Base-by-base conservation (phyloP, 805 yeast genomes). In the Candida ponderosae region DNA sequence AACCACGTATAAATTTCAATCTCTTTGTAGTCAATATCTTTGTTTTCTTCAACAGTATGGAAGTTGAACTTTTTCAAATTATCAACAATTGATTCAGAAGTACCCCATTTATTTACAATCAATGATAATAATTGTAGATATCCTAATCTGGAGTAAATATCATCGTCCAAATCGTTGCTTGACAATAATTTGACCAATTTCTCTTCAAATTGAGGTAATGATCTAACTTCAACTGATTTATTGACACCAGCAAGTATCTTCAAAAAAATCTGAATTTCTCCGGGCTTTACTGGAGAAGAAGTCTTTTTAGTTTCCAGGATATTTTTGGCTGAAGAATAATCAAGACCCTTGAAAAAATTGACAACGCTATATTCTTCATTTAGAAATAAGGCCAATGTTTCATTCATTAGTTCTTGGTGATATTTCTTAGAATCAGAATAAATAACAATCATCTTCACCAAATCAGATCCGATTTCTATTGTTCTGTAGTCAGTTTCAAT, bases 1-100 rank as follows among this genome's bases (percentile, higher is more conserved):
- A 79, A 57, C 96, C 96, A 88, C 3, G 80, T 62, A 10, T 68
- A 55, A 0, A 70, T 52, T 53, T 86, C 95, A 30, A 83, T 54
- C 11, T 61, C 46, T 18, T 48, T 43, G 4, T 53, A 26, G 4
- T 56, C 41, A 4, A 35, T 30, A 15, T 46, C 40, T 10, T 24
- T 13, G 6, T 24, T 16, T 32, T 17, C 3, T n/a, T 11, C 29
- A 14, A 9, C 13, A 23, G 18, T 11, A 23, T 21, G 5, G 14
- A 21, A 21, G 2, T 21, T 21, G 7, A 21, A 21, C 7, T 21
- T 11, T 9, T 9, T 21, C 11, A 21, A 21, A 9, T 21, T 11
- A 21, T 21, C 11, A 21, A 21, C 11, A 21, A 9, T 21, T 21
- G 24, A 9, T 21, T 9, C 7, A 21, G 7, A 9, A 9, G 11